These are phyloP conservation scores for Boechera stricta DNA, from an alignment of 345 rosid species.

Conservation along the genomic window DNA sequence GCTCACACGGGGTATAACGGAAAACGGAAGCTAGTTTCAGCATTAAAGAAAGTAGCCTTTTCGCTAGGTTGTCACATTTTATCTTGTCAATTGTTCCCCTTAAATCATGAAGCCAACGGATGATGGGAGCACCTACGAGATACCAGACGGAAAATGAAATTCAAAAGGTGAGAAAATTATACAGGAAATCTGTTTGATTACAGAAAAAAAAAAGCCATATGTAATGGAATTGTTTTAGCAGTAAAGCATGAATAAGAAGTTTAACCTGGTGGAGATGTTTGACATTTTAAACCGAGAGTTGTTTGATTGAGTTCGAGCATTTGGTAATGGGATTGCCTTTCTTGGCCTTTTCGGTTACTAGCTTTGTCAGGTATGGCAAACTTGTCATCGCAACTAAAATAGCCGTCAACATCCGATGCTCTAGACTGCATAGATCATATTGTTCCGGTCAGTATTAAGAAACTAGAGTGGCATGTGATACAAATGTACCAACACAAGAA, in stretches of 20 bases:
- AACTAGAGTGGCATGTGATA: slow-evolving; percentile 4
- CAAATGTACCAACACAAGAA: slow-evolving; percentile 28
- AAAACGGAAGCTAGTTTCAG: slow-evolving; percentile 58
- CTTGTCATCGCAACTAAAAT: slow-evolving; percentile 75
- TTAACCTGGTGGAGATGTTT: slow-evolving; percentile 42
- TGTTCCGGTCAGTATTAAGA: slow-evolving; percentile 13
- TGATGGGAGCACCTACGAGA: slow-evolving; percentile 52
- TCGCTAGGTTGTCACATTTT: slow-evolving; percentile 45
- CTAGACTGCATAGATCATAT: slow-evolving; percentile 54
- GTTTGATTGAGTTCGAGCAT: slow-evolving; percentile 38
- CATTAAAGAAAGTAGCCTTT: slow-evolving; percentile 52
- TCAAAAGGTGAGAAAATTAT: neutral
- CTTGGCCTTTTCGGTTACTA: slow-evolving; percentile 41
- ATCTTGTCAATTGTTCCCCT: slow-evolving; percentile 55
- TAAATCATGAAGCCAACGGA: slow-evolving; percentile 51
- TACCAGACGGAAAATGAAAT: slow-evolving; percentile 1
- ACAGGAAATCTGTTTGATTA: neutral
- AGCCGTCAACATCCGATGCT: slow-evolving; percentile 59
- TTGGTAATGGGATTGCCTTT: slow-evolving; percentile 44
- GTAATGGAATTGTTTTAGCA: neutral
- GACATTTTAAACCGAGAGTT: slow-evolving; percentile 16
- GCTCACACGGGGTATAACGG: slow-evolving; percentile 46
- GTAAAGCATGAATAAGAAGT: slow-evolving; percentile 3
- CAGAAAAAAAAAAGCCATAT: neutral
- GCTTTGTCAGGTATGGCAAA: slow-evolving; percentile 50